Conservation (phyloP, 495 filamentous ascomycete species). For the Penicillium verhagenii region DNA sequence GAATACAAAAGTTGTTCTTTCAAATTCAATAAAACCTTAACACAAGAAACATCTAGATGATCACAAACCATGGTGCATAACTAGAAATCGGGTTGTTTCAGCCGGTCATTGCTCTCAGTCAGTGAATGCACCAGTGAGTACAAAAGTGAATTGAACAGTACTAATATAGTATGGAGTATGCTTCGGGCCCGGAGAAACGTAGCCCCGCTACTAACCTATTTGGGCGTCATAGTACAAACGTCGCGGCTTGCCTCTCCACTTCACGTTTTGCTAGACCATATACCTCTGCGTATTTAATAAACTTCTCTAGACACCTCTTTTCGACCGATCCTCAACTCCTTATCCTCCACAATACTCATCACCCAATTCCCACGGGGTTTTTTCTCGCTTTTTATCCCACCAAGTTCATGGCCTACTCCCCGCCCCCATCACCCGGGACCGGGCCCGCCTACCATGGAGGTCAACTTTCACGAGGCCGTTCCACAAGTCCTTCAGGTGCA, state of each 20-base stretch:
- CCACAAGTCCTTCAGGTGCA: slow-evolving; percentile 34
- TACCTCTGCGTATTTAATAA: neutral
- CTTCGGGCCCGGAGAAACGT: slow-evolving; percentile 29
- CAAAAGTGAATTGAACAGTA: too few species aligned
- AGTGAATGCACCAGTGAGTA: too few species aligned
- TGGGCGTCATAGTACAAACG: slow-evolving; percentile 2
- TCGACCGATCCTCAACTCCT: neutral
- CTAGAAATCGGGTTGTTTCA: too few species aligned
- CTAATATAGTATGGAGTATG: too few species aligned
- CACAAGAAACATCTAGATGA: too few species aligned
- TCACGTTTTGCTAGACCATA: neutral
- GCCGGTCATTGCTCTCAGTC: too few species aligned
- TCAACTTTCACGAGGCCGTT: slow-evolving; percentile 31
- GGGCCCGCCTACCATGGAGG: slow-evolving; percentile 14
- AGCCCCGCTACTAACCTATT: slow-evolving; percentile 22
- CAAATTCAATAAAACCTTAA: too few species aligned
- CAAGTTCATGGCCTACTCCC: neutral
- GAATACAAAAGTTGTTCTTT: too few species aligned
- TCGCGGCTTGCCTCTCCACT: neutral
- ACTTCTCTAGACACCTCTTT: neutral
- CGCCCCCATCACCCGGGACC: neutral
- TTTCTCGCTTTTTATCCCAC: neutral
- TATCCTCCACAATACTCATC: neutral
- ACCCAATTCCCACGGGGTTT: neutral
- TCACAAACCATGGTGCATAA: too few species aligned